Evolutionary conservation across 179 eudicot species (phyloP).

Genomic region (Beta lomatogona): DNA sequence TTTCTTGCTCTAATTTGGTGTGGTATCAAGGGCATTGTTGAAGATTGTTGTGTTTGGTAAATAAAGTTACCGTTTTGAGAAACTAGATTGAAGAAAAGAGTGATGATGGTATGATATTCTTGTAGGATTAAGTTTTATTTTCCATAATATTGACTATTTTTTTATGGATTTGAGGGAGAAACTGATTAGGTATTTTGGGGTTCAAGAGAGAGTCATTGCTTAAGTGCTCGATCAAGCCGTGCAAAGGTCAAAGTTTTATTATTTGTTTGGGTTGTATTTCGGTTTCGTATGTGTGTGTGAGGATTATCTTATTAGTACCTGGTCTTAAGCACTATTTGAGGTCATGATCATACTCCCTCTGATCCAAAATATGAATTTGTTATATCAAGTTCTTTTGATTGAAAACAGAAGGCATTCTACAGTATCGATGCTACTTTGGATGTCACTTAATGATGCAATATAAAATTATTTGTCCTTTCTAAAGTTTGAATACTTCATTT

Average conservation of each 20-base stretch:
- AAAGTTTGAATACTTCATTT: neutral
- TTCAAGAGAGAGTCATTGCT: neutral
- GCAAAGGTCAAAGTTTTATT: neutral
- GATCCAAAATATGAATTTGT: too few species aligned
- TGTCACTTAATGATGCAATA: neutral
- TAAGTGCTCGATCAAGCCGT: neutral
- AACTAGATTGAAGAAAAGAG: too few species aligned
- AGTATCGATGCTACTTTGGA: neutral
- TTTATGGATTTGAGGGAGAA: neutral
- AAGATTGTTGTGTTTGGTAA: too few species aligned
- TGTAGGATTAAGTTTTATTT: neutral
- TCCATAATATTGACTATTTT: neutral
- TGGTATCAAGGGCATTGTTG: too few species aligned
- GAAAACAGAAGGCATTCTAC: neutral
- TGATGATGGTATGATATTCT: neutral
- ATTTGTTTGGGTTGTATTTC: too few species aligned
- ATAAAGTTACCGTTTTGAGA: too few species aligned
- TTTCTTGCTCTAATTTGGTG: too few species aligned
- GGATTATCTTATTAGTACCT: neutral
- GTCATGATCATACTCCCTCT: neutral
- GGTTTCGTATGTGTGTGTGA: neutral
- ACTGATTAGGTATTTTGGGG: neutral
- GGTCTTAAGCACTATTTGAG: neutral
- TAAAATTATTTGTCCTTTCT: neutral
- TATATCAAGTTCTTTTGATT: too few species aligned